Base-by-base conservation (phyloP, 2,329 filamentous ascomycete species). In the Apiospora aurea region DNA sequence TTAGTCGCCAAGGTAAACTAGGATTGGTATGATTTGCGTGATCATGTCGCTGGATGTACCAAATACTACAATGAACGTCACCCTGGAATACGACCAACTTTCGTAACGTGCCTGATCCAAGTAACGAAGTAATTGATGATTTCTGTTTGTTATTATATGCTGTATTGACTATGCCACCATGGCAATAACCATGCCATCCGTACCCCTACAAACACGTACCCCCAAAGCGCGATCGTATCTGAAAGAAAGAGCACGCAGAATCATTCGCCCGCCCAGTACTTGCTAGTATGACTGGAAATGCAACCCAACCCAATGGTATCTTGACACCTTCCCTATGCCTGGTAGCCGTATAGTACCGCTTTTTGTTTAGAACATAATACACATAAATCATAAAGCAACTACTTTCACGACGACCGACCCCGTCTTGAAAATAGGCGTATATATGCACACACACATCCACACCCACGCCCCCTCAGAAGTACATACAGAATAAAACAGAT, bases 251-350 rank as follows among this genome's bases (percentile, higher is more conserved):
- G 46, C 46, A 49, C 21, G 46, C 46, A n/a, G 46, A n/a, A 49
- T 49, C n/a, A 49, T 49, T 21, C 46, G 21, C 18, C 46, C 46
- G 21, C 16, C 46, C 46, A 49, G 21, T 49, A n/a, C 8, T 8
- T 49, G 21, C 7, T n/a, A 21, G 21, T 49, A 8, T n/a, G 6
- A 10, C 46, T n/a, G 18, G 46, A 21, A 49, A 51, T 26, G 49
- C 49, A 51, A 49, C 47, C 44, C 13, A 46, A 47, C 44, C 49
- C 49, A 11, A 26, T 51, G 49, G 49, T 51, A 51, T 51, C 49
- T 24, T 26, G 49, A 24, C 49, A 51, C 49, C 49, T 51, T 51
- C 49, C 49, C 49, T 26, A 51, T 51, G n/a, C 49, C n/a, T 51
- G 21, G 49, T 51, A 26, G 49, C 49, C n/a, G n/a, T 26, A 38